Conservation (phyloP, 768 basidiomycete genomes). For the Russula vinacea region DNA sequence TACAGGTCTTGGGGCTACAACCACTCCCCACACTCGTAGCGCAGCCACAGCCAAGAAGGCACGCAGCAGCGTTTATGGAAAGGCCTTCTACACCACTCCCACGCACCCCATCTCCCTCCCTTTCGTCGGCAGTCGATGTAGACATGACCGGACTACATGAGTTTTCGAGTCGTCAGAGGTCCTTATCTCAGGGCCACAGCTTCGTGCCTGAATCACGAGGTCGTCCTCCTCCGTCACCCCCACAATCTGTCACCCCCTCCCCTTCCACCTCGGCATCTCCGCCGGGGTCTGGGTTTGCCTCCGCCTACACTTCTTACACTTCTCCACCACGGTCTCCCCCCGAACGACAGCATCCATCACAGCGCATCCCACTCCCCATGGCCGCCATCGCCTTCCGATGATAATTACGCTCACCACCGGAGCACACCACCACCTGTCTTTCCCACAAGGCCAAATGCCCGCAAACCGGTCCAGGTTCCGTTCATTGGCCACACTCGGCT, state of each 20-base stretch:
- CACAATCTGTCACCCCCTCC: not conserved
- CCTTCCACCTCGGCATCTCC: not conserved
- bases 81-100: not conserved
- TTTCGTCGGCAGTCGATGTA: not conserved
- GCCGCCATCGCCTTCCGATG: not conserved
- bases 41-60: not conserved
- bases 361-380: not conserved
- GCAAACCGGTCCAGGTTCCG: slow-evolving; percentile 2
- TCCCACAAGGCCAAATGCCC: not conserved
- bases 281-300: too few relatives aligned
- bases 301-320: not conserved
- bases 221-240: not conserved
- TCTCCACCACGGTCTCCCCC: not conserved
- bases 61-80: not conserved
- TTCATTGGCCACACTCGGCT: not conserved
- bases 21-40: not conserved
- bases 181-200: not conserved
- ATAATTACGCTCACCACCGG: not conserved
- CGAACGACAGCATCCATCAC: not conserved
- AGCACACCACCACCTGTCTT: not conserved
- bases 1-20: not conserved
- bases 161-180: not conserved
- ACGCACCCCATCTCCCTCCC: not conserved
- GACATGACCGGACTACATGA: not conserved
- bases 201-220: not conserved